Conservation (phyloP, 495 filamentous ascomycete genomes). For the Penicillium dipodomyicola region DNA sequence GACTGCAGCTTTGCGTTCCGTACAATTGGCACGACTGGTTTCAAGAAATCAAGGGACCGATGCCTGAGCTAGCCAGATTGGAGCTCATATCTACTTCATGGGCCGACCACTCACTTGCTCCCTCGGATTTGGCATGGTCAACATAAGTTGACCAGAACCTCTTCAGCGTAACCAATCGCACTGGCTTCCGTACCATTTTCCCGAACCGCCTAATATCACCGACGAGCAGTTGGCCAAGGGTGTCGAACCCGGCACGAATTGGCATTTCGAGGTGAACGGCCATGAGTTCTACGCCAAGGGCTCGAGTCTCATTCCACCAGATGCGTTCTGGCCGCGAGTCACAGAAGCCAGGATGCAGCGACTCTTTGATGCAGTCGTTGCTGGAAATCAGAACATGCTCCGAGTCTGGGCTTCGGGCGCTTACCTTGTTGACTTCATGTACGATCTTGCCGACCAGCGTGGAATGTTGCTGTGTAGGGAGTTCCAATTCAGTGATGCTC, state of each 20-base stretch:
- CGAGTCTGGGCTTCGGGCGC: slow-evolving; percentile 65
- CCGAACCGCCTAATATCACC: slow-evolving; percentile 60
- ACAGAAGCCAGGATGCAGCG: slow-evolving; percentile 52
- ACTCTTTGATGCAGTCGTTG: slow-evolving; percentile 55
- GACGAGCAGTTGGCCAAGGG: slow-evolving; percentile 55
- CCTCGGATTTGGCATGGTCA: slow-evolving; percentile 1
- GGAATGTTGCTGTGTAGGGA: slow-evolving; percentile 68
- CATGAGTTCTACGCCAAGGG: slow-evolving; percentile 68
- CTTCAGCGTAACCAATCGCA: slow-evolving; percentile 52
- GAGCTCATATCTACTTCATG: neutral
- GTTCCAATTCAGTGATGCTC: slow-evolving; percentile 62
- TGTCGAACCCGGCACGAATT: slow-evolving; percentile 62
- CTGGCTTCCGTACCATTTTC: slow-evolving; percentile 67
- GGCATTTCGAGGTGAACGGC: slow-evolving; percentile 70
- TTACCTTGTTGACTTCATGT: slow-evolving; percentile 66
- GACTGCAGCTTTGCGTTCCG: slow-evolving; percentile 8
- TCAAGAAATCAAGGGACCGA: slow-evolving; percentile 2
- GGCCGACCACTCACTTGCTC: neutral
- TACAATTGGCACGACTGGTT: slow-evolving; percentile 9
- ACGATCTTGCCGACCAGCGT: slow-evolving; percentile 63
- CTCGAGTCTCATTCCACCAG: slow-evolving; percentile 64
- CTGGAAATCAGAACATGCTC: slow-evolving; percentile 68
- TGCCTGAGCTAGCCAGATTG: neutral
- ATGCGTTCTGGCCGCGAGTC: slow-evolving; percentile 65
- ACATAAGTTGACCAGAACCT: slow-evolving; percentile 24